Evolutionary conservation across 2,329 filamentous ascomycete genomes (phyloP).

Genomic region (Clarireedia sp.): DNA sequence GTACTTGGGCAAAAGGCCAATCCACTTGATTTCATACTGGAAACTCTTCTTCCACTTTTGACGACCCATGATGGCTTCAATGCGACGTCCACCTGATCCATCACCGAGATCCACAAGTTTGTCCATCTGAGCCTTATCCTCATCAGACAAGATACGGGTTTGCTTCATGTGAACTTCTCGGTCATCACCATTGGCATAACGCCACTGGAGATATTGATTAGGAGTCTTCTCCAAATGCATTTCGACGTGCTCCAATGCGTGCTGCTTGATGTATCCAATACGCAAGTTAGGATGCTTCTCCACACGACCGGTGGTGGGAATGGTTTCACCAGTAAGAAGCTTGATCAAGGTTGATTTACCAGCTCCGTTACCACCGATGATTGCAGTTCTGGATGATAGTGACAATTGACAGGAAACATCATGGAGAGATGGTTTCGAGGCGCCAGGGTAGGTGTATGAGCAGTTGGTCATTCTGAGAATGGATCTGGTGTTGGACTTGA

Average conservation of each 20-base stretch:
- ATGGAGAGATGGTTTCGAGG: conserved; percentile 75
- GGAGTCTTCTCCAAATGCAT: conserved; percentile 99
- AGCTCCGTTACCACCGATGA: conserved; percentile 95
- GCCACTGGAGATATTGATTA: conserved; percentile 98
- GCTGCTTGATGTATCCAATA: conserved; percentile 99
- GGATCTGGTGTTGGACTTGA: conserved; percentile 88
- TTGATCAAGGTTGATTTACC: conserved; percentile 99
- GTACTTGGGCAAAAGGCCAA: conserved; percentile 77
- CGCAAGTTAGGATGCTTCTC: conserved; percentile 98
- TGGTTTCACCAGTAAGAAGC: conserved; percentile 83
- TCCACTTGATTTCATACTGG: conserved; percentile 98
- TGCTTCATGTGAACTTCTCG: conserved; percentile 97
- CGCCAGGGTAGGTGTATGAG: conserved; percentile 87
- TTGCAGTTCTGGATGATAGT: conserved; percentile 86
- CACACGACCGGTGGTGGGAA: conserved; percentile 76
- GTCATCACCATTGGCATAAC: conserved; percentile 94
- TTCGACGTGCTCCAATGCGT: conserved; percentile 97
- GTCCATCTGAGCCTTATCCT: conserved; percentile 86
- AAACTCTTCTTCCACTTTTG: conserved; percentile 99
- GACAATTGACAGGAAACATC: conserved; percentile 84
- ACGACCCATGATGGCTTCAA: conserved; percentile 87
- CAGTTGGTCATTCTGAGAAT: conserved; percentile 93
- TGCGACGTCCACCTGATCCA: conserved; percentile 65
- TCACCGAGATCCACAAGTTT: conserved; percentile 80
- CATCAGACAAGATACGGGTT: conserved; percentile 78